phyloP scores from a whole-genome alignment of 208 protist genomes.

The Spongospora subterranea region DNA sequence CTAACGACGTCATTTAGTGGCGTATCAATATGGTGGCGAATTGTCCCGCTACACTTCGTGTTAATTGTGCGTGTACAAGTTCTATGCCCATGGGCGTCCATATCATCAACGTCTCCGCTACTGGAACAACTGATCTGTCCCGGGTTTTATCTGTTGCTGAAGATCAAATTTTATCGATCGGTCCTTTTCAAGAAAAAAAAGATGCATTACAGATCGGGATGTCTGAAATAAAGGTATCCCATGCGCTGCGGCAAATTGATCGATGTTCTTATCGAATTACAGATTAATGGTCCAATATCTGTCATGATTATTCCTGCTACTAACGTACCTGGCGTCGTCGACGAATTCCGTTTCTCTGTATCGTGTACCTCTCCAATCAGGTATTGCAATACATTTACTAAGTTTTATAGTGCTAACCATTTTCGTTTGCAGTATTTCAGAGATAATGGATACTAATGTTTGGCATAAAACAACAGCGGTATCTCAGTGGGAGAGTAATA shows the following conservation, averaged over 20 bases:
- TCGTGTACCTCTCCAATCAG: conserved; percentile 1
- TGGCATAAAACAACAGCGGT: neutral
- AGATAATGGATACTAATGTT: neutral
- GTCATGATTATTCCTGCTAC: conserved; percentile 25
- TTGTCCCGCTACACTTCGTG: neutral
- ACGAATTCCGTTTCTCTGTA: neutral
- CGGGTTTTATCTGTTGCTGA: neutral
- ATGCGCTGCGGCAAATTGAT: too few relatives aligned
- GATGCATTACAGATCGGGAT: neutral
- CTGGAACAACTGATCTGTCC: neutral
- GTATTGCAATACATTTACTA: too few relatives aligned
- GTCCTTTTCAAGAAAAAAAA: neutral
- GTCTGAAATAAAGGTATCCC: too few relatives aligned
- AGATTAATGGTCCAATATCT: neutral
- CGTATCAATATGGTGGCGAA: neutral
- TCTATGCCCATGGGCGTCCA: conserved; percentile 18
- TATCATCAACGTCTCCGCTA: neutral
- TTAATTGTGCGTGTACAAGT: neutral
- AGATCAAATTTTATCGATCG: neutral
- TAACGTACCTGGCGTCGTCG: conserved; percentile 4
- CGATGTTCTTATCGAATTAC: too few relatives aligned
- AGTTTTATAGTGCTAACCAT: too few relatives aligned
- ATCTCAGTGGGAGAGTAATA: neutral
- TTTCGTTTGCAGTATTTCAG: too few relatives aligned
- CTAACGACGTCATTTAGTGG: too few relatives aligned